phyloP scores from a whole-genome alignment of 345 rosid genomes.

The Xanthoceras sorbifolium region DNA sequence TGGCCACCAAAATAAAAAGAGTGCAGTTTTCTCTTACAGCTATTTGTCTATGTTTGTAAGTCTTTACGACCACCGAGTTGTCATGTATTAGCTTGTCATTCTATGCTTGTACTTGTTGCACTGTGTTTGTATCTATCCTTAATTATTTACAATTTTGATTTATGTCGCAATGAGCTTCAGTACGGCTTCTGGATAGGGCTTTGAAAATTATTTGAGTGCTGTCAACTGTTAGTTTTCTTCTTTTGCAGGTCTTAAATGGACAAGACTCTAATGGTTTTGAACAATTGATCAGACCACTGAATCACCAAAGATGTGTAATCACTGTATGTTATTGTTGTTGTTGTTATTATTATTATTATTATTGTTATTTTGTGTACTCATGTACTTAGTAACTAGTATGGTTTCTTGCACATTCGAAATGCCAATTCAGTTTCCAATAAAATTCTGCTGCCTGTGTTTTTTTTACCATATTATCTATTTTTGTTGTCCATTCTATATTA shows the following conservation, averaged over 20 bases:
- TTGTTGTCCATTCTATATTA: background rate
- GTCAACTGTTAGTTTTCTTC: background rate
- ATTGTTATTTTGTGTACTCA: background rate
- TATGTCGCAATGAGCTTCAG: background rate
- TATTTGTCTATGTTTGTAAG: background rate
- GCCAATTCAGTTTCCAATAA: background rate
- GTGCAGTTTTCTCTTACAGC: background rate
- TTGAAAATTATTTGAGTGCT: background rate
- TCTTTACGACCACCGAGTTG: background rate
- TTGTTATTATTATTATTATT: background rate
- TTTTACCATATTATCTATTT: background rate
- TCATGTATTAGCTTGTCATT: background rate
- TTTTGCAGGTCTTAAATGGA: conserved; percentile 24
- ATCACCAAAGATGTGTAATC: conserved; percentile 37
- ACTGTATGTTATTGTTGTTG: conserved; percentile 30
- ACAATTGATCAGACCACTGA: conserved; percentile 27
- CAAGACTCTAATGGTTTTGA: conserved; percentile 35
- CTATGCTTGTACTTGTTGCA: background rate
- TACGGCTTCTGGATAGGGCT: background rate
- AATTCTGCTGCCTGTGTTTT: background rate
- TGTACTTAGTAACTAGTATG: background rate
- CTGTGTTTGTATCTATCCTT: background rate
- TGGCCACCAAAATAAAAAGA: background rate
- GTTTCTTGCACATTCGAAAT: background rate
- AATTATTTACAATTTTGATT: background rate